Evolutionary conservation across 768 basidiomycete species (phyloP).

Genomic region (Naematelia encephala): DNA sequence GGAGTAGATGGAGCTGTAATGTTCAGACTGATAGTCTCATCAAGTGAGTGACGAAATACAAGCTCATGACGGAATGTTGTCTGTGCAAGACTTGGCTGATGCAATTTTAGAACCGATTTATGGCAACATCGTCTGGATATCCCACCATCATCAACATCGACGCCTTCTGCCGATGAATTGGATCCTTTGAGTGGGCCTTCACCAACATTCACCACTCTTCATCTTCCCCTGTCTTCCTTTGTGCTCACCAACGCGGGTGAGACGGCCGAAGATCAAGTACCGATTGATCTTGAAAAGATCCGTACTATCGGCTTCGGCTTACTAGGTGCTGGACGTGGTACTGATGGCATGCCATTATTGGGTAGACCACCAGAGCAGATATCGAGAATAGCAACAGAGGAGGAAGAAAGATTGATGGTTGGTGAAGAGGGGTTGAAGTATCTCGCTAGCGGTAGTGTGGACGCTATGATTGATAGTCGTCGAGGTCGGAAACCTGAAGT

Average conservation of each 20-base stretch:
- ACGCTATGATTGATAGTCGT: neutral
- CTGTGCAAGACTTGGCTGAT: too few relatives aligned
- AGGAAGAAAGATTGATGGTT: slow-evolving; percentile 17
- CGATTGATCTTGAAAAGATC: slow-evolving; percentile 71
- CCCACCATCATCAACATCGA: slow-evolving; percentile 16
- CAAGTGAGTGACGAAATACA: slow-evolving; percentile 35
- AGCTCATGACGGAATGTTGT: too few relatives aligned
- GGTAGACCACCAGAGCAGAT: slow-evolving; percentile 18
- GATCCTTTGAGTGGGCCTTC: slow-evolving; percentile 18
- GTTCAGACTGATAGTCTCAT: slow-evolving; percentile 75
- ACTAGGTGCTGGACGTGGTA: slow-evolving; percentile 72
- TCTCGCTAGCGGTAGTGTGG: slow-evolving; percentile 18
- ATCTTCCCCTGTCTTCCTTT: slow-evolving; percentile 73
- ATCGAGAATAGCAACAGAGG: slow-evolving; percentile 20
- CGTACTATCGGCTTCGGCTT: slow-evolving; percentile 81
- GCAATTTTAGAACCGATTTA: slow-evolving; percentile 68
- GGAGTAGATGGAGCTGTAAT: slow-evolving; percentile 87
- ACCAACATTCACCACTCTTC: slow-evolving; percentile 30
- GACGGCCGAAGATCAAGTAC: slow-evolving; percentile 61
- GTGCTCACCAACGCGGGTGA: slow-evolving; percentile 55
- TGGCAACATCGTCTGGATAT: slow-evolving; percentile 80
- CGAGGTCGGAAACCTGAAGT: neutral
- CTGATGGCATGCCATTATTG: slow-evolving; percentile 11
- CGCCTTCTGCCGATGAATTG: slow-evolving; percentile 18
- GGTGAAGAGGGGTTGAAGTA: slow-evolving; percentile 30